A percentile compares a stretch with the other conserved stretches of the same genome.
Conservation (phyloP, 768 basidiomycete genomes). For the Asterophora lycoperdoides region DNA sequence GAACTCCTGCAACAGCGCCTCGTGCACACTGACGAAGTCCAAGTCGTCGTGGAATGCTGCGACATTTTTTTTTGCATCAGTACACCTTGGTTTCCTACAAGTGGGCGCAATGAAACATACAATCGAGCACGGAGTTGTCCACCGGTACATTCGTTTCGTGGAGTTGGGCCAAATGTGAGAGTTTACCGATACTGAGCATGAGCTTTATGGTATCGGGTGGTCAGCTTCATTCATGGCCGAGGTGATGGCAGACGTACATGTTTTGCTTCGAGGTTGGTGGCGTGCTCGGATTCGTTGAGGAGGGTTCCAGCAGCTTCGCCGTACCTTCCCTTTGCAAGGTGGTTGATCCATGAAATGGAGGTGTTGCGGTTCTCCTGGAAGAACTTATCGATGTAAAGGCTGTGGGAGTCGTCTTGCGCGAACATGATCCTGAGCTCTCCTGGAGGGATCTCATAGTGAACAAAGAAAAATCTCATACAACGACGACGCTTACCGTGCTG, state of each 20-base stretch:
- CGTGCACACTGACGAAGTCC: constrained; percentile 84
- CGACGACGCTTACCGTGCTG: constrained; percentile 57
- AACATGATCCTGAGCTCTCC: constrained; percentile 83
- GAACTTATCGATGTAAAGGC: constrained; percentile 64
- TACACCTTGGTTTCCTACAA: neutral
- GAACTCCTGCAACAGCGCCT: constrained; percentile 62
- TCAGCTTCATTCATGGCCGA: neutral
- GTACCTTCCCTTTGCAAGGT: constrained; percentile 67
- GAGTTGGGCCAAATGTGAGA: constrained; percentile 75
- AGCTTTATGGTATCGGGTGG: constrained; percentile 44
- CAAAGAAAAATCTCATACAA: neutral
- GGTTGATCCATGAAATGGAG: constrained; percentile 82
- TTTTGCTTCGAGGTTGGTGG: constrained; percentile 60
- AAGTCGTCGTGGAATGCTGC: constrained; percentile 82
- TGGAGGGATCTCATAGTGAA: constrained; percentile 23
- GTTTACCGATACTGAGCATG: constrained; percentile 87
- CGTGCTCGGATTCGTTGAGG: constrained; percentile 53
- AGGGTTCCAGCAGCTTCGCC: constrained; percentile 62
- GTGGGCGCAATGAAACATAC: constrained; percentile 29
- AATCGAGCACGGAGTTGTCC: constrained; percentile 54
- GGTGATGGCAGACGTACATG: constrained; percentile 49
- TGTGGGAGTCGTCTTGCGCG: constrained; percentile 62
- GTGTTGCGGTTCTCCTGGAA: constrained; percentile 58
- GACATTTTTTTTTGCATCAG: neutral
- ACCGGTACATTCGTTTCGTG: constrained; percentile 47